These are phyloP conservation scores for Penicillium lividum DNA, from an alignment of 495 filamentous ascomycete species.

Conservation along the genomic window DNA sequence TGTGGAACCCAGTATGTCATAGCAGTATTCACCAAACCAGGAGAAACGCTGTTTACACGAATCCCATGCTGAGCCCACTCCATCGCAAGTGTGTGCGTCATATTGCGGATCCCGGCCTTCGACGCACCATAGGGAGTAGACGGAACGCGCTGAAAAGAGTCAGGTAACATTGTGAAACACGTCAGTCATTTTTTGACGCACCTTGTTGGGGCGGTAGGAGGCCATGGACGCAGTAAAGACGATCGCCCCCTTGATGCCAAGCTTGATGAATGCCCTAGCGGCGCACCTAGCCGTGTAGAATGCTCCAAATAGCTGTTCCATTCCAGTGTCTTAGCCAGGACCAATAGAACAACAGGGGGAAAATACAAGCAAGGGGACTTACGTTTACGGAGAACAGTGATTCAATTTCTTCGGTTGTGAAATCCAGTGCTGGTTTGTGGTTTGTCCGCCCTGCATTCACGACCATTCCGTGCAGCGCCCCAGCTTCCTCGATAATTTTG, in stretches of 20 bases:
- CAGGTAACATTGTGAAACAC: neutral
- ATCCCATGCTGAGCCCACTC: conserved; percentile 51
- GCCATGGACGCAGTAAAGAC: conserved; percentile 51
- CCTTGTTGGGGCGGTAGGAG: conserved; percentile 48
- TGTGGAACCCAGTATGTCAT: conserved; percentile 44
- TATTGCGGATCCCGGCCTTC: conserved; percentile 34
- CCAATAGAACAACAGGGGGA: neutral
- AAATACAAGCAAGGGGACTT: neutral
- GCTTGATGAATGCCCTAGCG: conserved; percentile 42
- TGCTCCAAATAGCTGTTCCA: conserved; percentile 37
- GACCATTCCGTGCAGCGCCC: conserved; percentile 40
- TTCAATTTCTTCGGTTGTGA: conserved; percentile 42
- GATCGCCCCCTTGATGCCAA: conserved; percentile 45
- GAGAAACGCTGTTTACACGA: conserved; percentile 43
- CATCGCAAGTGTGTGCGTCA: conserved; percentile 48
- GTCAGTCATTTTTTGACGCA: conserved; percentile 7
- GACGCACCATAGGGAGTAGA: conserved; percentile 37
- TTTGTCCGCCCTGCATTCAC: conserved; percentile 47
- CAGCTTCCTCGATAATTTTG: conserved; percentile 34
- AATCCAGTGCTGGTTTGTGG: conserved; percentile 46
- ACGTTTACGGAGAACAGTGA: conserved; percentile 41
- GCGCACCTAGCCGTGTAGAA: conserved; percentile 38
- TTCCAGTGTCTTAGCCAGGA: conserved; percentile 5
- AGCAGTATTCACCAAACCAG: conserved; percentile 40
- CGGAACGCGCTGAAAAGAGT: conserved; percentile 29